A percentile compares a stretch with the other conserved stretches of the same genome.
These are phyloP conservation scores for Verbena officinalis DNA, from an alignment of 257 asterid species.

Conservation along the genomic window DNA sequence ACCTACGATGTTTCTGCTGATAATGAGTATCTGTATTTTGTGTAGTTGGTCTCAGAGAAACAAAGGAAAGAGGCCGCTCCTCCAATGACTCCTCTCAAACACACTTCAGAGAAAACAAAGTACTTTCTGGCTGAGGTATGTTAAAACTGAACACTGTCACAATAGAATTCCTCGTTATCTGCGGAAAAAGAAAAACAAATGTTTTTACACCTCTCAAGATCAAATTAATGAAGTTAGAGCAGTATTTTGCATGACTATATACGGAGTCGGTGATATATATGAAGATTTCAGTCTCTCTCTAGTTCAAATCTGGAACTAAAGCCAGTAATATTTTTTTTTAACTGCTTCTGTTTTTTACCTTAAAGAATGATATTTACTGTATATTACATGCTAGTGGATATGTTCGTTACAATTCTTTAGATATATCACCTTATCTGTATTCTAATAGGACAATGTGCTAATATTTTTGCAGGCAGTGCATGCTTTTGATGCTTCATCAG, in stretches of 20 bases:
- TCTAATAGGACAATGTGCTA: slow-evolving; percentile 10
- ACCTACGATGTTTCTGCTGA: slow-evolving; percentile 27
- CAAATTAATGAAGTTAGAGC: background rate
- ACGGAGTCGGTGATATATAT: background rate
- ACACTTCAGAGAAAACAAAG: slow-evolving; percentile 69
- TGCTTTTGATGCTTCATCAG: slow-evolving; percentile 77
- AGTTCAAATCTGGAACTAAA: slow-evolving; percentile 15
- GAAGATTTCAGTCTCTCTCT: background rate
- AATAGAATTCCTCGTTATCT: slow-evolving; percentile 11
- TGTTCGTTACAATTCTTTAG: slow-evolving; percentile 2
- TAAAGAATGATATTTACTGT: background rate
- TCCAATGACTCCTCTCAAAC: slow-evolving; percentile 59
- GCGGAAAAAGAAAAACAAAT: background rate
- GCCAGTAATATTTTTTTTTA: slow-evolving; percentile 9
- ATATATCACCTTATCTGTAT: slow-evolving; percentile 4
- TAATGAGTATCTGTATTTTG: slow-evolving; percentile 30
- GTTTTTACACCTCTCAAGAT: background rate
- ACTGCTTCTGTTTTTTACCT: background rate
- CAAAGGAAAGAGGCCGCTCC: slow-evolving; percentile 99
- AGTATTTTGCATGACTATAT: background rate
- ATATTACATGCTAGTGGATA: background rate
- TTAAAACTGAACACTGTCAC: slow-evolving; percentile 8
- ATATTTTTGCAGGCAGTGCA: slow-evolving; percentile 59
- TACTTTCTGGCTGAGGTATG: slow-evolving; percentile 94
- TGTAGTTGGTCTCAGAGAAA: slow-evolving; percentile 88